Evolutionary conservation across 805 yeast genomes (phyloP).

Genomic region (Candida pseudofarinosa): DNA sequence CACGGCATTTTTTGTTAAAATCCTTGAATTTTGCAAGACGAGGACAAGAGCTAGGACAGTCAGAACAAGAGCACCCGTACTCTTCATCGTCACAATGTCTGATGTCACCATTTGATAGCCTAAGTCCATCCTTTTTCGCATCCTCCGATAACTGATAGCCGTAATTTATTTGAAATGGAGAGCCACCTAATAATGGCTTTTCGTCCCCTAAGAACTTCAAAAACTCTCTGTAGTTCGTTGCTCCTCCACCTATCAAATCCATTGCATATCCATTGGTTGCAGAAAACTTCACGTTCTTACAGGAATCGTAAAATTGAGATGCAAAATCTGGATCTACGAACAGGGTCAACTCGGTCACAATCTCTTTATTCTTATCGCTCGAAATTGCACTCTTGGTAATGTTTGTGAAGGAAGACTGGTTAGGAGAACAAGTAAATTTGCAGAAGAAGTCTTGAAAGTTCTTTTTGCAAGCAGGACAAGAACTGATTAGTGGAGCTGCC

Average conservation of each 20-base stretch:
- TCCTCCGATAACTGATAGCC: slow-evolving; percentile 35
- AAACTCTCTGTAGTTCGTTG: slow-evolving; percentile 65
- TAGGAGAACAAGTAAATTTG: slow-evolving; percentile 84
- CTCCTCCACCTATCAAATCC: slow-evolving; percentile 99
- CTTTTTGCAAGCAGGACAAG: slow-evolving; percentile 84
- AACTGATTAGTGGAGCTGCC: slow-evolving; percentile 39
- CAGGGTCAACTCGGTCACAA: slow-evolving; percentile 70
- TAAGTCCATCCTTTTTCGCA: slow-evolving; percentile 13
- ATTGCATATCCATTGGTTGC: slow-evolving; percentile 95
- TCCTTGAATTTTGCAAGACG: slow-evolving; percentile 44
- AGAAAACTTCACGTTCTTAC: slow-evolving; percentile 84
- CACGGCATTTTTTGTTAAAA: slow-evolving; percentile 40
- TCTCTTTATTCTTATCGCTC: slow-evolving; percentile 45
- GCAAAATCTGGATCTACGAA: slow-evolving; percentile 62
- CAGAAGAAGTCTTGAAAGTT: slow-evolving; percentile 84
- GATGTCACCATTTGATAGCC: slow-evolving; percentile 26
- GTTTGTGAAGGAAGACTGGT: slow-evolving; percentile 71
- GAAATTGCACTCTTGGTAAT: slow-evolving; percentile 53
- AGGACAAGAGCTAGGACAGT: slow-evolving; percentile 83
- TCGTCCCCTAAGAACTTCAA: slow-evolving; percentile 90
- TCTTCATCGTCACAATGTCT: slow-evolving; percentile 57
- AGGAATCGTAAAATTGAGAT: slow-evolving; percentile 66
- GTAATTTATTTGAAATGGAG: slow-evolving; percentile 90
- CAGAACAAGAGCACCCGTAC: slow-evolving; percentile 86
- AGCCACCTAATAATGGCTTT: slow-evolving; percentile 90